Evolutionary conservation across 75 land plant genomes (phyloP), one percentile per base, ranked within the genome.

Genomic region (Gnetum montanum): DNA sequence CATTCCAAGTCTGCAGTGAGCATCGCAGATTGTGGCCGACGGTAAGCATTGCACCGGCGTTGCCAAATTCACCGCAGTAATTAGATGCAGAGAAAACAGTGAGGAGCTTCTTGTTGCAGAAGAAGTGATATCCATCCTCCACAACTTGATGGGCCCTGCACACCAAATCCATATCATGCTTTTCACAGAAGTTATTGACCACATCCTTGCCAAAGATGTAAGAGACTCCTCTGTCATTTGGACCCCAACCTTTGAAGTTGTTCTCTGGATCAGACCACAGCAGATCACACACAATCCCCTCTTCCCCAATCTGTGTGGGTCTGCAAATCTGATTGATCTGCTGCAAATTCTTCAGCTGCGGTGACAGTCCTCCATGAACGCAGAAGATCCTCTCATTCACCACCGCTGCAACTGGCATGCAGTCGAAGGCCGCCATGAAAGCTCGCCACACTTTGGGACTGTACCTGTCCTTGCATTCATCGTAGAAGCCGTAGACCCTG

Each of bases 101-200:
- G 19, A 70, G 70, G 28, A 70, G 70, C 28, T 70, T 63, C 25
- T 71, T 30, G 34, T n/a, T n/a, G 50, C 65, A 31, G 58, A 65
- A 70, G 47, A 70, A 70, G 54, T 70, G 70, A 45, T 71, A 71
- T 5, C 70, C 74, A 31, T 71, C 74, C 70, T 71, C 74, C 33
- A 71, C 74, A 29, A 71, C 70, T 62, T 66, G 70, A 66, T 71
- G 74, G 6, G 70, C 74, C 30, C 70, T 63, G 43, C 74, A 70
- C 27, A 70, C 57, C 22, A 70, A 54, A 50, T 70, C 70, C 38
- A 70, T 41, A 34, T 65, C 73, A 29, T 70, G 73, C 45, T 58
- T 65, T 36, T 59, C 36, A n/a, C 59, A 48, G 50, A 59, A 54
- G 8, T 22, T 1, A 22, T 10, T 1, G 25, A 67, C 64, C 12